Evolutionary conservation across 1,284 basidiomycete species (phyloP), one percentile per base, ranked within the genome.

Genomic region (Apiotrichum mycotoxinovorans): DNA sequence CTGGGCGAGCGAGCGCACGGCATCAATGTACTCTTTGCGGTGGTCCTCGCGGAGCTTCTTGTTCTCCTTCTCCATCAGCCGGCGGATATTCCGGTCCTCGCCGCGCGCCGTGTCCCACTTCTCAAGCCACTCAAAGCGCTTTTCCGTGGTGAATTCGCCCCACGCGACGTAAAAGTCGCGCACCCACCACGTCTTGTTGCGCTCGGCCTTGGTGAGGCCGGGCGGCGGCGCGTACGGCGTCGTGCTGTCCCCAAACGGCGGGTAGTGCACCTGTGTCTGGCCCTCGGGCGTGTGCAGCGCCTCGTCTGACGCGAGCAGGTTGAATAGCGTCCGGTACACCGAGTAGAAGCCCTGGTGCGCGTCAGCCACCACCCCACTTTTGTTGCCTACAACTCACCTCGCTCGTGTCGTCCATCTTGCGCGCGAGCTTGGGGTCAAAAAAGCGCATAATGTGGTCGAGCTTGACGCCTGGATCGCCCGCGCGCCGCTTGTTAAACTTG

Each of bases 41-140:
- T 89, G 88, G 42, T 90, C 88, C 40, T 96, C 91, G 17, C 94
- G 83, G 10, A 85, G 84, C 66, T 92, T 92, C 76, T 91, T 92
- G 76, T 98, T 98, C 66, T 98, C 96, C 69, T 88, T 90, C 73
- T 98, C 96, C 88, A 98, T 94, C 38, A 92, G 69, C 61, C 91
- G 83, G 67, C 93, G 83, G 44, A 90, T 83, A 43, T 87, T 84
- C 23, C 95, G 82, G 75, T 96, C 93, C 12, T 91, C 90, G 2
- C 92, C 94, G 58, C 94, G 87, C 18, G 83, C 79, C 2, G 85
- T 62, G 70, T 93, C 88, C 85, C 91, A 96, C 66, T 85, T 82
- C 61, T 94, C 91, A 54, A 82, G 82, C 93, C 95, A 98, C 1
- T 83, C 80, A 70, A 99, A 98, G 53, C 88, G 87, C 74, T 98